Base-by-base conservation (phyloP, 129 eudicot genomes). In the Solidago caesia region DNA sequence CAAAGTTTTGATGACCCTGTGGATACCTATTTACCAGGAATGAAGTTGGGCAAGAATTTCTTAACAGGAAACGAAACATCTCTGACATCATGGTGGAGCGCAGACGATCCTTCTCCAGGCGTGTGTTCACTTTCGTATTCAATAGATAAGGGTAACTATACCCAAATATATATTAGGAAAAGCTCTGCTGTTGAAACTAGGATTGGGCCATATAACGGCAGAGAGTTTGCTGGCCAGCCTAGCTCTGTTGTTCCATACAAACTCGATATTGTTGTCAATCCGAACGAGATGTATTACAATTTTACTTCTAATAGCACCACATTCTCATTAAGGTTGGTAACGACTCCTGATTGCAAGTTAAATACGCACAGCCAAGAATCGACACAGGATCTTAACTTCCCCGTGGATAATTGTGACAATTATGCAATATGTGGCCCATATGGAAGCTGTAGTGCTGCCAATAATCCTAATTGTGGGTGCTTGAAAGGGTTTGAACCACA, bases 41-140 rank as follows among this genome's bases (percentile, higher is more conserved):
- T 72, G 86, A 85, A 71, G 62, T 61, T 82, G 2, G 85, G 82
- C 7, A 72, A 64, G 68, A 72, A 71, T 39, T 67, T 82, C 29
- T 60, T 41, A 10, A 87, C 81, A 0, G 85, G 84, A 1, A 7
- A 26, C 21, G 75, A 80, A 46, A 70, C 44, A 9, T 73, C 64
- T 51, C 5, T 83, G 4, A 48, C 82, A 5, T 81, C 96, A 1
- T 90, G 90, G 90, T 85, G 75, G 76, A 87, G 81, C 70, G 16
- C 16, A 8, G 86, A 84, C n/a, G 90, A 90, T 87, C 96, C 96
- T 0, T 71, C 90, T 9, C 53, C 53, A 0, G 92, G 96, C 2
- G 59, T 2, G 15, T 53, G 15, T 53, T 11, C 59, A 1, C 16
- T 53, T 16, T 10, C 59, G 15, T 9, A 11, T 10, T 53, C 15